phyloP scores from a whole-genome alignment of 1,139 yeast species.

The Pichia sp. region DNA sequence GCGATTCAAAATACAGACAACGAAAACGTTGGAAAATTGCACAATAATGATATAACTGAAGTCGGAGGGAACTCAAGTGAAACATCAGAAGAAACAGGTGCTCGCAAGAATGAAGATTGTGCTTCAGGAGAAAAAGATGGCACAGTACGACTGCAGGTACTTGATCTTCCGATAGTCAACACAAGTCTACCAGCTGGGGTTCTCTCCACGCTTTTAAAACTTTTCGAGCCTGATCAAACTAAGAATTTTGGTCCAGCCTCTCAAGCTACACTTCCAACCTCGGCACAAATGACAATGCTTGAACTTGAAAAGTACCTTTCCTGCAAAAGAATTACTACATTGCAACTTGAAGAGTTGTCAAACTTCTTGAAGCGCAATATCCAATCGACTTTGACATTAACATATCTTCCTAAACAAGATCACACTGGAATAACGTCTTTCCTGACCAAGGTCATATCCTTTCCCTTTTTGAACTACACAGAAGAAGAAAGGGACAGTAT shows the following conservation, averaged over 20 bases:
- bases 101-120: background rate
- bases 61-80: background rate
- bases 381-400: conserved; percentile 8
- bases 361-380: conserved; percentile 3
- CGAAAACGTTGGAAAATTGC: too few species aligned
- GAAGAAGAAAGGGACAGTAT: conserved; percentile 40
- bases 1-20: too few species aligned
- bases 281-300: conserved; percentile 16
- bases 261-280: background rate
- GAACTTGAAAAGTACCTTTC: background rate
- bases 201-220: conserved; percentile 42
- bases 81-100: background rate
- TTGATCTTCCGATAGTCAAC: conserved; percentile 61
- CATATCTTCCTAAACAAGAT: conserved; percentile 10
- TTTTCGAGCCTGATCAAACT: conserved; percentile 49
- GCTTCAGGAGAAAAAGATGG: background rate
- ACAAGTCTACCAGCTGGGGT: conserved; percentile 48
- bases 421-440: conserved; percentile 45
- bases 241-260: conserved; percentile 46
- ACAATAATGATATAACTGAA: background rate
- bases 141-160: conserved; percentile 20
- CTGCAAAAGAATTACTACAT: background rate
- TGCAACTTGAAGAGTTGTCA: conserved; percentile 4
- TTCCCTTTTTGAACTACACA: conserved; percentile 49
- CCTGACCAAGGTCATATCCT: conserved; percentile 61